phyloP scores from a whole-genome alignment of 495 filamentous ascomycete species.

The Tirmania nivea region DNA sequence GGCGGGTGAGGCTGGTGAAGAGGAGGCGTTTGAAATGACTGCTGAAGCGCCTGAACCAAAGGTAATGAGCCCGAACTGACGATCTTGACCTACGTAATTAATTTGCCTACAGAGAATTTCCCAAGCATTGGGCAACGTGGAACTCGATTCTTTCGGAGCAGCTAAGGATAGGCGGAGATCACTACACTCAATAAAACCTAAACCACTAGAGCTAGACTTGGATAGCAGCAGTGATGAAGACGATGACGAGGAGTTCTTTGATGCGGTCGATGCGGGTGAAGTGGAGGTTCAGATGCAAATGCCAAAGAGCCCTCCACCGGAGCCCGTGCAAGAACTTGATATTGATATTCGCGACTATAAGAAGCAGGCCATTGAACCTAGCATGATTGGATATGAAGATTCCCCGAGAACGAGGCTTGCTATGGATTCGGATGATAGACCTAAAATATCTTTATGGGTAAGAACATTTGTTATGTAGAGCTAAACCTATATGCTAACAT shows the following conservation, averaged over 20 bases:
- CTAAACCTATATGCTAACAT: neutral
- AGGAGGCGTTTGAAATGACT: neutral
- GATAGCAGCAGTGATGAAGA: conserved; percentile 50
- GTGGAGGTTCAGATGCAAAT: conserved; percentile 50
- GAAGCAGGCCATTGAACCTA: conserved; percentile 38
- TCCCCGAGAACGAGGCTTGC: conserved; percentile 54
- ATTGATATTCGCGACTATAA: neutral
- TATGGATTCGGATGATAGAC: conserved; percentile 79
- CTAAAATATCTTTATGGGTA: conserved; percentile 93
- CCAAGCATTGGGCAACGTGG: neutral
- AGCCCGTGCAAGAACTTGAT: neutral
- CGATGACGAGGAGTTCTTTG: conserved; percentile 86
- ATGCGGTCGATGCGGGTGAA: conserved; percentile 83
- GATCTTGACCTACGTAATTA: conserved; percentile 6
- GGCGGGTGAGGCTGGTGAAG: neutral
- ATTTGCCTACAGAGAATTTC: neutral
- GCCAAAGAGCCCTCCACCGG: conserved; percentile 24
- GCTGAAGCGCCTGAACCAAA: conserved; percentile 20
- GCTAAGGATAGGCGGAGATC: neutral
- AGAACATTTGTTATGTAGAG: conserved; percentile 15
- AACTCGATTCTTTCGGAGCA: neutral
- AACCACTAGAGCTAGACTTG: conserved; percentile 3
- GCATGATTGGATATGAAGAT: conserved; percentile 81
- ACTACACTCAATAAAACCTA: neutral
- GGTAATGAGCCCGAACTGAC: neutral